phyloP scores from a whole-genome alignment of 176 grass and related monocot genomes.

The Stipa capillata region DNA sequence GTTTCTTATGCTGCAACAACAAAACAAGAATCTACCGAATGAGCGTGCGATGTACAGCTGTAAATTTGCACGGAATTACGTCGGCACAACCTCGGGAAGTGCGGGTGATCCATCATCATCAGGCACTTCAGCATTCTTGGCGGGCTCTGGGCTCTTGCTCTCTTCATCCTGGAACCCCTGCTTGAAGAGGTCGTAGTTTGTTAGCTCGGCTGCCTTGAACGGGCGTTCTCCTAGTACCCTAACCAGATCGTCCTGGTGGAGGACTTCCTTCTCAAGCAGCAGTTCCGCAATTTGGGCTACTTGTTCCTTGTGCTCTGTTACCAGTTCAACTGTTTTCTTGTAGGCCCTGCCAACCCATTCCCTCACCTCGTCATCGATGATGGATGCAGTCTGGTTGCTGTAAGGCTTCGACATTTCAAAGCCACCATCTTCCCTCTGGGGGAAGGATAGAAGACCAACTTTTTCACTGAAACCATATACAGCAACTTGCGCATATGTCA shows the following conservation, averaged over 20 bases:
- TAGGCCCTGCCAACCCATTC: slow-evolving; percentile 92
- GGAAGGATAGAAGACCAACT: slow-evolving; percentile 93
- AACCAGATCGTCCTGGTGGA: slow-evolving; percentile 83
- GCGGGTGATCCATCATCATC: slow-evolving; percentile 38
- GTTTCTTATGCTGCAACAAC: slow-evolving; percentile 32
- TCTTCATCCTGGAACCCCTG: slow-evolving; percentile 64
- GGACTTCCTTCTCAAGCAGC: slow-evolving; percentile 89
- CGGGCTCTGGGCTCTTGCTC: slow-evolving; percentile 17
- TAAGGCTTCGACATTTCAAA: slow-evolving; percentile 95
- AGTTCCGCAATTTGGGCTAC: slow-evolving; percentile 70
- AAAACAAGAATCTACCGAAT: slow-evolving; percentile 33
- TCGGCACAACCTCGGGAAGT: slow-evolving; percentile 66
- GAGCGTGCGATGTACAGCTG: slow-evolving; percentile 7
- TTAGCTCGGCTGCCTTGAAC: slow-evolving; percentile 61
- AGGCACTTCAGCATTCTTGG: slow-evolving; percentile 11
- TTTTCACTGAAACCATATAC: slow-evolving; percentile 96
- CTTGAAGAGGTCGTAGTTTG: slow-evolving; percentile 80
- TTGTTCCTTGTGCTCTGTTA: slow-evolving; percentile 84
- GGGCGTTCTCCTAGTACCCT: slow-evolving; percentile 72
- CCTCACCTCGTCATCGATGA: slow-evolving; percentile 84
- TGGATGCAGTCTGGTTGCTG: slow-evolving; percentile 83
- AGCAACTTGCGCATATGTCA: slow-evolving; percentile 93
- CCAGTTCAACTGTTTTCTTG: slow-evolving; percentile 50
- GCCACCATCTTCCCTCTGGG: slow-evolving; percentile 82
- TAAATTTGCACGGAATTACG: slow-evolving; percentile 16